Conservation (phyloP, 129 eudicot species). For the Flaveria trinervia region DNA sequence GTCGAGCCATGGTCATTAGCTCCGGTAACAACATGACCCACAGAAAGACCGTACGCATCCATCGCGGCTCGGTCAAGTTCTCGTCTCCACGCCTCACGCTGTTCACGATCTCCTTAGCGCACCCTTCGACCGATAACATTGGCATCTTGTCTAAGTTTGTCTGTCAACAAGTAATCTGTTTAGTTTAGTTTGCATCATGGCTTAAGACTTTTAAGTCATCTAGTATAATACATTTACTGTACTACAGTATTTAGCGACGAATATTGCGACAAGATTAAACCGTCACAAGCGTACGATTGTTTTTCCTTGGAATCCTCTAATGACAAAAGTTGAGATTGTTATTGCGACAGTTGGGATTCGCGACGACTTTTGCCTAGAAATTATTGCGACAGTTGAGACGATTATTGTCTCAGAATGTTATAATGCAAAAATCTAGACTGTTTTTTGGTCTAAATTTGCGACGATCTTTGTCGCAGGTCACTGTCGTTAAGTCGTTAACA, state of each 20-base stretch:
- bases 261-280: neutral
- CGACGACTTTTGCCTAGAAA: too few relatives aligned
- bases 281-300: too few relatives aligned
- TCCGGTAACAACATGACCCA: conserved; percentile 20
- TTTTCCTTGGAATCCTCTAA: too few relatives aligned
- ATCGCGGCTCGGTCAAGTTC: conserved; percentile 36
- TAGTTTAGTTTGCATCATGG: neutral
- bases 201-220: neutral
- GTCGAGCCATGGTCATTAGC: neutral
- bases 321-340: too few relatives aligned
- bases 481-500: too few relatives aligned
- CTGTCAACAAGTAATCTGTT: conserved; percentile 18
- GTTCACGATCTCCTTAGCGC: conserved; percentile 30
- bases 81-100: conserved; percentile 35
- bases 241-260: neutral
- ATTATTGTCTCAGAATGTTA: too few relatives aligned
- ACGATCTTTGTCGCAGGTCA: too few relatives aligned
- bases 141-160: conserved; percentile 29
- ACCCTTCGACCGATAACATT: conserved; percentile 19
- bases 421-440: too few relatives aligned
- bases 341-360: too few relatives aligned
- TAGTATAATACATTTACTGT: neutral
- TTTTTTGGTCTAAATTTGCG: too few relatives aligned
- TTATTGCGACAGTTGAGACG: too few relatives aligned
- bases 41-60: conserved; percentile 24